A percentile compares a stretch with the other conserved stretches of the same genome.
phyloP scores from a whole-genome alignment of 495 filamentous ascomycete genomes.

The Podospora fimiseda region DNA sequence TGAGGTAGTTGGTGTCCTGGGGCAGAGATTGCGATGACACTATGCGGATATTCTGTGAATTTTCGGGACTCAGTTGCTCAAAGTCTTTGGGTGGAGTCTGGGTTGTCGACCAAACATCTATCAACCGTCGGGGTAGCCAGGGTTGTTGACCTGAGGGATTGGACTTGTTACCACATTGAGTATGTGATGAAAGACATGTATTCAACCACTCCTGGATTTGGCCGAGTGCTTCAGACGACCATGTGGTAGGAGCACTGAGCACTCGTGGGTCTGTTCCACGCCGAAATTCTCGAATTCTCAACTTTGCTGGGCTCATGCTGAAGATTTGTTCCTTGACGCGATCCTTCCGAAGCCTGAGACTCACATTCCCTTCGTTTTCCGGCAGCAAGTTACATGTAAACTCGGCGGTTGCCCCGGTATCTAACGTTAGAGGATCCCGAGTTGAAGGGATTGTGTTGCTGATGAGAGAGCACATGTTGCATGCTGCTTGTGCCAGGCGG shows the following conservation, averaged over 20 bases:
- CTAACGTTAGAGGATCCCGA: no score
- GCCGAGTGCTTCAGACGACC: slow-evolving; percentile 1
- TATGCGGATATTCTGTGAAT: background rate
- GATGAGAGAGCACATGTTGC: no score
- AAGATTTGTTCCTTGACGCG: no score
- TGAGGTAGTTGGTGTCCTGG: slow-evolving; percentile 1
- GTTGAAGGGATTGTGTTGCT: no score
- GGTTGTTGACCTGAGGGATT: background rate
- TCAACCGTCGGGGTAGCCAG: slow-evolving; percentile 3
- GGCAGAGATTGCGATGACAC: background rate
- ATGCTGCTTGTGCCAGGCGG: no score
- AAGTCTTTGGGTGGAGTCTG: background rate
- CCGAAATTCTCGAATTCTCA: no score
- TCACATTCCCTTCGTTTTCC: no score
- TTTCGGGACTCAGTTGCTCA: background rate
- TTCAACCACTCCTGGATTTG: background rate
- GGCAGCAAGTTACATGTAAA: no score
- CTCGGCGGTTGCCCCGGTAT: no score
- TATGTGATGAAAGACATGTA: slow-evolving; percentile 1
- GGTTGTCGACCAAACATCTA: background rate
- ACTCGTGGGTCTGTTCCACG: no score
- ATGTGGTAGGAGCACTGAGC: slow-evolving; percentile 3
- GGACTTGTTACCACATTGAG: background rate
- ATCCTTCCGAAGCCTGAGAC: no score
- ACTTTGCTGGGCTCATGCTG: no score